These are phyloP conservation scores for Plasmodium gonderi DNA, from an alignment of 169 alveolate genomes.

Conservation along the genomic window DNA sequence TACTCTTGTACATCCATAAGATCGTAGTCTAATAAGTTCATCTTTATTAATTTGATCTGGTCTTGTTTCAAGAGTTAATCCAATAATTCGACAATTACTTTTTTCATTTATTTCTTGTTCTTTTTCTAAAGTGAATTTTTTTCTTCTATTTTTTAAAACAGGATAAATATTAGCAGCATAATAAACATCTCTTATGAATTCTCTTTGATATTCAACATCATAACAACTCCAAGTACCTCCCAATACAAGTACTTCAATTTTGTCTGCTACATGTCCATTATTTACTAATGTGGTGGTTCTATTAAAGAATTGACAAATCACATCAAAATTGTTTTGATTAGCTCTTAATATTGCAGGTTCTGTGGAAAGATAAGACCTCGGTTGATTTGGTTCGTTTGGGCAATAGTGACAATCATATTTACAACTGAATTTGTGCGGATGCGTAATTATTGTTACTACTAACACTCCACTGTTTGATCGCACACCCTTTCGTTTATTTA, in stretches of 20 bases:
- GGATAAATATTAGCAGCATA: constrained; percentile 94
- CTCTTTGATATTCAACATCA: constrained; percentile 91
- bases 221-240: constrained; percentile 97
- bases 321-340: constrained; percentile 93
- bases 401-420: constrained; percentile 94
- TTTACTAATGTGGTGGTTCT: constrained; percentile 92
- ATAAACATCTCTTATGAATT: constrained; percentile 92
- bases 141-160: constrained; percentile 77
- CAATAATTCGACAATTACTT: constrained; percentile 80
- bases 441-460: constrained; percentile 94
- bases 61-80: constrained; percentile 91
- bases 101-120: constrained; percentile 81
- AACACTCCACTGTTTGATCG: constrained; percentile 93
- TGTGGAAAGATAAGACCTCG: constrained; percentile 94
- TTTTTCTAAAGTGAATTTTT: constrained; percentile 55
- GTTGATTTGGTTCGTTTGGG: constrained; percentile 97
- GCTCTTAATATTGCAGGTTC: constrained; percentile 97
- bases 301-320: constrained; percentile 92
- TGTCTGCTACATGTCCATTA: constrained; percentile 94
- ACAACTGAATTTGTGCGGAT: constrained; percentile 95
- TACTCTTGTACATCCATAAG: constrained; percentile 94
- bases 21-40: constrained; percentile 88
- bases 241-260: constrained; percentile 93
- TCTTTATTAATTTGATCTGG: constrained; percentile 92
- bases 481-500: constrained; percentile 87